phyloP scores from a whole-genome alignment of 306 rosid genomes.

The Psophocarpus tetragonolobus region DNA sequence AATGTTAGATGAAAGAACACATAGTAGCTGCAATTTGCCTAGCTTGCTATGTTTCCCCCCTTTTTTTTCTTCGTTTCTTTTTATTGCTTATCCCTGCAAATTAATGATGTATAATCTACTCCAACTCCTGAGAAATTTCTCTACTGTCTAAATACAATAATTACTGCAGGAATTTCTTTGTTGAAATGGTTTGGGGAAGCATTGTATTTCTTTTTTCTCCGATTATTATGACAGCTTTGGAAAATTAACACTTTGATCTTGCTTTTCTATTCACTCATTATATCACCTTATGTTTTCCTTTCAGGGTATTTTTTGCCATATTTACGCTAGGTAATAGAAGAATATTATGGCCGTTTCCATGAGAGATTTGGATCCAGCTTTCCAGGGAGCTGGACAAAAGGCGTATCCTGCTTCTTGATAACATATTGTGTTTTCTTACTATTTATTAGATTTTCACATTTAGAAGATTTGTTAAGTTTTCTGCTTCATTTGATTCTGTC shows the following conservation, averaged over 20 bases:
- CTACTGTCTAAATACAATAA: neutral
- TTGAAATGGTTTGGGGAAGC: constrained; percentile 25
- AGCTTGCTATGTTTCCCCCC: constrained; percentile 9
- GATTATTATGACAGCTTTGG: neutral
- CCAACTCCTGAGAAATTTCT: constrained; percentile 23
- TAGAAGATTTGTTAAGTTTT: neutral
- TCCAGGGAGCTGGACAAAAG: constrained; percentile 95
- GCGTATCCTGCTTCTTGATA: constrained; percentile 76
- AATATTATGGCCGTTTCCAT: constrained; percentile 82
- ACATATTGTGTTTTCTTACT: constrained; percentile 31
- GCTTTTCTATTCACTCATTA: constrained; percentile 8
- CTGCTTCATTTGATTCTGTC: constrained; percentile 1
- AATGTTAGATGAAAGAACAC: constrained; percentile 15
- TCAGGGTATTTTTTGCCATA: constrained; percentile 42
- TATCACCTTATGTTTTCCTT: constrained; percentile 27
- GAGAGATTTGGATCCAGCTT: constrained; percentile 86
- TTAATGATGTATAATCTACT: neutral
- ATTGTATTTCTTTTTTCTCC: constrained; percentile 2
- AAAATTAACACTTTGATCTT: constrained; percentile 20
- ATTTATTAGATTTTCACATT: constrained; percentile 3
- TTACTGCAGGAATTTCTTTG: neutral
- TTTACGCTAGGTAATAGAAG: constrained; percentile 36
- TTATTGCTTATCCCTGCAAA: neutral
- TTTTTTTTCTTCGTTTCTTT: neutral
- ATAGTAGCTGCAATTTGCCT: neutral